Base-by-base conservation (phyloP, 148 eudicot species). In the Arbutus unedo region DNA sequence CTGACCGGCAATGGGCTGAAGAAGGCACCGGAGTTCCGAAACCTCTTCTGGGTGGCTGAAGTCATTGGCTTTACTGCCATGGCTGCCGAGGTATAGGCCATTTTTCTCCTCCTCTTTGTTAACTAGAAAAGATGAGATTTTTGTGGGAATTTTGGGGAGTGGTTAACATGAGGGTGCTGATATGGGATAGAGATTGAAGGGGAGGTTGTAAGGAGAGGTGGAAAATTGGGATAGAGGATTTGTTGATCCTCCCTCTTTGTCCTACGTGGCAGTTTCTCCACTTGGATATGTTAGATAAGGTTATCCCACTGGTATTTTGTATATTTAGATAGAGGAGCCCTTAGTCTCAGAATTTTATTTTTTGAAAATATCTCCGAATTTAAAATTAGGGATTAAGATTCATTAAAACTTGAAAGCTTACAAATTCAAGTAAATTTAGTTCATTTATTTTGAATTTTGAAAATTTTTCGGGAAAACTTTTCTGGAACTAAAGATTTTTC, bases 1-100 rank as follows among this genome's bases (percentile, higher is more conserved):
- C 76, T 84, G 55, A 78, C 8, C 18, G 81, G 49, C 21, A 86
- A 45, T 6, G 82, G 85, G 51, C 60, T 79, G 60, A 87, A 84
- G 60, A 82, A 82, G 13, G 81, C 75, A 4, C 51, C 79, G 43
- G 70, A 60, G 76, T 44, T 45, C 31, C 3, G 84, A 14, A 80
- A 47, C 53, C 81, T 73, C 54, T 86, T 83, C 7, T 62, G 80
- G 81, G 82, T 38, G 13, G 81, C 82, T 25, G 66, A 77, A 18
- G 86, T 57, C 45, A 78, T 44, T 7, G 89, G 87, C 85, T 57
- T 76, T 19, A 85, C 80, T 83, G 79, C 79, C 82, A 82, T 76
- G 23, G 83, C 84, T 83, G 79, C 79, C 74, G 86, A 62, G 43
- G 79, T 76, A 4, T 76, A 81, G 21, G 88, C 86, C 88, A 83